Conservation (phyloP, 352 stramenopile genomes). For the Thraustochytrium sp. region DNA sequence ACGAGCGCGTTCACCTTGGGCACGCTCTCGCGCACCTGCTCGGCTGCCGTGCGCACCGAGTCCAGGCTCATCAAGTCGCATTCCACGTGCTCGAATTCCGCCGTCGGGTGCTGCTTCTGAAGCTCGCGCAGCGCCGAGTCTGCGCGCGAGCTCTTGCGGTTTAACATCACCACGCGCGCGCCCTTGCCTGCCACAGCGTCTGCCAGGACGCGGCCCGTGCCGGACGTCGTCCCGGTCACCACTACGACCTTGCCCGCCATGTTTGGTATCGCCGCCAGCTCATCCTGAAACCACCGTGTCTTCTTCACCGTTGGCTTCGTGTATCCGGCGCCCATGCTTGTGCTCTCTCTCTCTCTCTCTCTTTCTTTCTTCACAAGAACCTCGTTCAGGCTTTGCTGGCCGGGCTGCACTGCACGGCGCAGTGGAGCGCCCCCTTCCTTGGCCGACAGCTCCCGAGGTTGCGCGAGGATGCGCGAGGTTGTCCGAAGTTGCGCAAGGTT, state of each 20-base stretch:
- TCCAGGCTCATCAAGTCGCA: slow-evolving; percentile 56
- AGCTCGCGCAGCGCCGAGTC: slow-evolving; percentile 44
- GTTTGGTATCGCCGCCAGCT: slow-evolving; percentile 43
- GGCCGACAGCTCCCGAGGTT: too few relatives aligned
- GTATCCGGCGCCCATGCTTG: too few relatives aligned
- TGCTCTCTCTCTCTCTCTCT: too few relatives aligned
- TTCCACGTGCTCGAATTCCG: slow-evolving; percentile 50
- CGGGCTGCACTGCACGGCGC: too few relatives aligned
- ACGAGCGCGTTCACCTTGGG: neutral
- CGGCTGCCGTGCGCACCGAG: slow-evolving; percentile 50
- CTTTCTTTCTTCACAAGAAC: too few relatives aligned
- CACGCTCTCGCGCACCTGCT: slow-evolving; percentile 39
- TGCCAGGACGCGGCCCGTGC: slow-evolving; percentile 52
- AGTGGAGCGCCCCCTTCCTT: too few relatives aligned
- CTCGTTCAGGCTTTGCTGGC: too few relatives aligned
- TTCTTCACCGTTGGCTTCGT: too few relatives aligned
- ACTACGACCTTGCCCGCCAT: slow-evolving; percentile 54
- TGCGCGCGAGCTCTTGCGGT: slow-evolving; percentile 51
- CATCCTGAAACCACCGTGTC: neutral
- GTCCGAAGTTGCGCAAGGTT: too few relatives aligned
- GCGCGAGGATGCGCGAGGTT: too few relatives aligned
- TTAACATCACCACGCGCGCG: slow-evolving; percentile 53
- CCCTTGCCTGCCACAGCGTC: slow-evolving; percentile 45
- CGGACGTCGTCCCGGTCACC: slow-evolving; percentile 56
- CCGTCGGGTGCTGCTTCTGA: neutral